These are phyloP conservation scores for Zygotorulaspora chibaensis DNA, from an alignment of 805 yeast genomes.

Conservation along the genomic window DNA sequence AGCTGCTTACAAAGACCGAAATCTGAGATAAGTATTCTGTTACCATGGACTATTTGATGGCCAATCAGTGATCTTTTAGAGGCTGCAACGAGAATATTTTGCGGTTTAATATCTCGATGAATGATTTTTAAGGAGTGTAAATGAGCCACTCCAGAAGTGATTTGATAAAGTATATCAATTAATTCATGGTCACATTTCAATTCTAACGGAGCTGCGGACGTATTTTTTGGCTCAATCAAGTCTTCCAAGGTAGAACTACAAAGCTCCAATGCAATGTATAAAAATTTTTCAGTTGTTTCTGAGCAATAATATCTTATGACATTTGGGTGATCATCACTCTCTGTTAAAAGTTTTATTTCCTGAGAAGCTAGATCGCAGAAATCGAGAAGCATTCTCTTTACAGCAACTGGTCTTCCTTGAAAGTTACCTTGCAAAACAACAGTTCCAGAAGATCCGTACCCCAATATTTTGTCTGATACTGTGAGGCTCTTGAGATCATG, in stretches of 20 bases:
- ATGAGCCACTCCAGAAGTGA: slow-evolving; percentile 80
- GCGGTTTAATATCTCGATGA: slow-evolving; percentile 93
- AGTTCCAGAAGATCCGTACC: slow-evolving; percentile 96
- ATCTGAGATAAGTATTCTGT: slow-evolving; percentile 82
- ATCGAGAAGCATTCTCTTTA: slow-evolving; percentile 87
- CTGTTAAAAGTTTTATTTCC: slow-evolving; percentile 81
- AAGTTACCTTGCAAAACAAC: slow-evolving; percentile 87
- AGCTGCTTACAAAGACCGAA: slow-evolving; percentile 92
- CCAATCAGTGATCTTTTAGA: slow-evolving; percentile 41
- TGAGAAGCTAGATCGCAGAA: slow-evolving; percentile 92
- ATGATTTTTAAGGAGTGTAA: slow-evolving; percentile 87
- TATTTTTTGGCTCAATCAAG: slow-evolving; percentile 54
- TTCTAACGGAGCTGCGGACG: slow-evolving; percentile 34
- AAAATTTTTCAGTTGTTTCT: slow-evolving; percentile 80
- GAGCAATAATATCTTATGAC: slow-evolving; percentile 91
- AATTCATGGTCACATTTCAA: slow-evolving; percentile 44
- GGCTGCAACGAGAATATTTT: slow-evolving; percentile 80
- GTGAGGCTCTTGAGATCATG: slow-evolving; percentile 46
- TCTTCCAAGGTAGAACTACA: slow-evolving; percentile 89
- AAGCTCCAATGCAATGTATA: slow-evolving; percentile 88
- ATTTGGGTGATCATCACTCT: slow-evolving; percentile 95
- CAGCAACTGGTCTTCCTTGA: slow-evolving; percentile 92
- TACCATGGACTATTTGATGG: slow-evolving; percentile 32
- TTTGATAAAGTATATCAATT: slow-evolving; percentile 60
- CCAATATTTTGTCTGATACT: slow-evolving; percentile 72